Evolutionary conservation across 306 rosid genomes (phyloP).

Genomic region (Coriaria nepalensis): DNA sequence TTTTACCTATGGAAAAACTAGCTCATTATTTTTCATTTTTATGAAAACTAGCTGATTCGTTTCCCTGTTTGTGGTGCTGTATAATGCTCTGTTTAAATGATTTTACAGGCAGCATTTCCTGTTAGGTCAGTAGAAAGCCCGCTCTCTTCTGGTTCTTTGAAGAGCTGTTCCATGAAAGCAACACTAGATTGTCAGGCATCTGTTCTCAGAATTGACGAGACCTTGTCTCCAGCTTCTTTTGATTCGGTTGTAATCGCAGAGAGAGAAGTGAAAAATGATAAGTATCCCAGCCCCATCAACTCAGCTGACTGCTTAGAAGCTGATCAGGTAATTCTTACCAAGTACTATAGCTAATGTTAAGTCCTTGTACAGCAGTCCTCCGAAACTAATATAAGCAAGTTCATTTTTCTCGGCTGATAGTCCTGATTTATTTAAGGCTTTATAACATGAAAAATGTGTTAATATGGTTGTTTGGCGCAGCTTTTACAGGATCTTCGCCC

Average conservation of each 20-base stretch:
- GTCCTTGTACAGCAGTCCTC: too few relatives aligned
- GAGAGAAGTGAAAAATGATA: slow-evolving; percentile 62
- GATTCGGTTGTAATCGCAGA: slow-evolving; percentile 84
- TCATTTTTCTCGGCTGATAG: background rate
- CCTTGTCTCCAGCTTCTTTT: slow-evolving; percentile 72
- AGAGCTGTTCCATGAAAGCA: slow-evolving; percentile 43
- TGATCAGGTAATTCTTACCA: slow-evolving; percentile 42
- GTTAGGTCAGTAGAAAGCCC: slow-evolving; percentile 75
- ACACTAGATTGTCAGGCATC: slow-evolving; percentile 49
- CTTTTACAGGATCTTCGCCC: slow-evolving; percentile 66
- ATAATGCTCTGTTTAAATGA: slow-evolving; percentile 1
- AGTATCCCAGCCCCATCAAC: slow-evolving; percentile 46
- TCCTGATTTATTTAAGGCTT: slow-evolving; percentile 8
- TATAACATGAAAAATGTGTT: slow-evolving; percentile 11
- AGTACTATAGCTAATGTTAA: too few relatives aligned
- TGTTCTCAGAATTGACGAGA: slow-evolving; percentile 54
- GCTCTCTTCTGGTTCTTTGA: slow-evolving; percentile 50
- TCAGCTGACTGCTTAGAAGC: slow-evolving; percentile 63
- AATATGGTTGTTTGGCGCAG: slow-evolving; percentile 37
- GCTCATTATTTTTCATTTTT: too few relatives aligned
- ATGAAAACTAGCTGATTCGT: too few relatives aligned
- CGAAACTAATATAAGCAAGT: background rate
- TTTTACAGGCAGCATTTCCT: slow-evolving; percentile 50
- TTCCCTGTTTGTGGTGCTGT: background rate
- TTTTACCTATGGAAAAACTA: too few relatives aligned